Evolutionary conservation across 768 basidiomycete genomes (phyloP), one percentile per base, ranked within the genome.

Genomic region (Boletus rubropictus): DNA sequence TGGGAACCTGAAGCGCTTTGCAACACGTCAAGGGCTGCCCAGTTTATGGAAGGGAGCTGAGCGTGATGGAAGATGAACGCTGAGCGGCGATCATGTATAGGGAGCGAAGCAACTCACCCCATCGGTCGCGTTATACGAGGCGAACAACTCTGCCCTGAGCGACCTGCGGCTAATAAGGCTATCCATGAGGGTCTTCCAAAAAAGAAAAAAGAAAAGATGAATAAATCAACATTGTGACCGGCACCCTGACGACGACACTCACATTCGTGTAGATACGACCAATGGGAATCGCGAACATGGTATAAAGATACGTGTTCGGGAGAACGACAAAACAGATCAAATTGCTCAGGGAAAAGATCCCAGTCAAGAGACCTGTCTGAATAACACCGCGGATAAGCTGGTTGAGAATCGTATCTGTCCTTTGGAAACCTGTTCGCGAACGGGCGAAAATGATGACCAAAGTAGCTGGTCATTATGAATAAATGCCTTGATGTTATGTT

Each of bases 81-180:
- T 37, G 28, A 32, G 29, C 3, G 7, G 21, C 1, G 11, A 37
- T 4, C 4, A 18, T 1, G 10, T 4, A 5, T 10, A 3, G 8
- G 10, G 3, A 28, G n/a, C 0, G 10, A 5, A 15, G 8, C 5
- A 10, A 12, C 52, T 25, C 21, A 45, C 44, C 37, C 0, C 18
- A 14, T 5, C n/a, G 7, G 46, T 49, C 34, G 3, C 1, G 20
- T 25, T 5, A 10, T 5, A 1, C 11, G 31, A 35, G 11, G 25
- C 38, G 6, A n/a, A 15, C 35, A 31, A 14, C 12, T 40, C 39
- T 4, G 4, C 4, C 43, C 14, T 44, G 39, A 49, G 39, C 6
- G 11, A 25, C 15, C 45, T 25, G 4, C 53, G 46, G 2, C 39
- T 22, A 7, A 54, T 35, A 8, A 54, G 51, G 22, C 31, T 53